Conservation (phyloP, 129 eudicot species). For the Artemisia tridentata region DNA sequence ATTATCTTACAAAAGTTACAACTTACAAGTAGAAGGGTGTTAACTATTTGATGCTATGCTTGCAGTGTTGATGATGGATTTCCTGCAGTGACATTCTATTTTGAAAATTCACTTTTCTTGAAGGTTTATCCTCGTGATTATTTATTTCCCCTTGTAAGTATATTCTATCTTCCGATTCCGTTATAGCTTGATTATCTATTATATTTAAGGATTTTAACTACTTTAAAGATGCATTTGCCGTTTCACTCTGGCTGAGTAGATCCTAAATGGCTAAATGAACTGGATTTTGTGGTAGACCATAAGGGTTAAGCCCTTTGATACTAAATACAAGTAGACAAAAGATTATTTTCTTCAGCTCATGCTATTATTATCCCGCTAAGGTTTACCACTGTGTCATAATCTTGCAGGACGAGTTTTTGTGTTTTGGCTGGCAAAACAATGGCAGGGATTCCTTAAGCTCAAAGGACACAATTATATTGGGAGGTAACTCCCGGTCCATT, state of each 20-base stretch:
- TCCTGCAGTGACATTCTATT: slow-evolving; percentile 69
- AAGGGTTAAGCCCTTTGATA: too few relatives aligned
- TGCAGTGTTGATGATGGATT: slow-evolving; percentile 92
- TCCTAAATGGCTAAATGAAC: too few relatives aligned
- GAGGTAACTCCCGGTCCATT: slow-evolving; percentile 46
- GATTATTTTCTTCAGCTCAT: too few relatives aligned
- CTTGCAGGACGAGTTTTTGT: slow-evolving; percentile 58
- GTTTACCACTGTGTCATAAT: background rate
- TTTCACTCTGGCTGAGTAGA: too few relatives aligned
- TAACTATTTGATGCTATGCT: background rate
- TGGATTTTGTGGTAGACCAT: too few relatives aligned
- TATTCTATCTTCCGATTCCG: slow-evolving; percentile 7
- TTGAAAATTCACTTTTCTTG: slow-evolving; percentile 62
- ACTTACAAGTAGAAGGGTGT: background rate
- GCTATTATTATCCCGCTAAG: background rate
- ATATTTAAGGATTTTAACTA: background rate
- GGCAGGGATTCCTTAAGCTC: slow-evolving; percentile 43
- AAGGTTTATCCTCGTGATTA: slow-evolving; percentile 82
- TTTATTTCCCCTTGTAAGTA: slow-evolving; percentile 70
- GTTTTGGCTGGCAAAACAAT: slow-evolving; percentile 86
- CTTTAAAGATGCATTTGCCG: background rate
- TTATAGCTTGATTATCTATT: background rate
- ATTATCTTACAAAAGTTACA: too few relatives aligned
- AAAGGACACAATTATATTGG: slow-evolving; percentile 51
- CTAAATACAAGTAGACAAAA: too few relatives aligned